Conservation (phyloP, 495 filamentous ascomycete species). For the Tuber calosporum region DNA sequence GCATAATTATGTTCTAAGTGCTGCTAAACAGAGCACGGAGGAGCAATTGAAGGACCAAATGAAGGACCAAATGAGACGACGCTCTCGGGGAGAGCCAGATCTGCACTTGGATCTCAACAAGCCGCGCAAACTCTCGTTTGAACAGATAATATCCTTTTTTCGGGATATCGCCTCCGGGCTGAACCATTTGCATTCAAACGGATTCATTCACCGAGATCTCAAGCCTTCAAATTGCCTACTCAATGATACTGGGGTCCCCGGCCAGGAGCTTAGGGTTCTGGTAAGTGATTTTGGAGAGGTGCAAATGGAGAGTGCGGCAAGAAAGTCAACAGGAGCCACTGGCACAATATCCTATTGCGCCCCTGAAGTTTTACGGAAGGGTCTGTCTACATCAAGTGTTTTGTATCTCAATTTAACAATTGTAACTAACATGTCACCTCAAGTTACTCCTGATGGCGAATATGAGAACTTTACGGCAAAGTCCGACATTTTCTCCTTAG, state of each 20-base stretch:
- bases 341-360: slow-evolving; percentile 97
- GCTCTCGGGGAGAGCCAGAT: slow-evolving; percentile 60
- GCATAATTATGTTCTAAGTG: slow-evolving; percentile 70
- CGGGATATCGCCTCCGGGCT: slow-evolving; percentile 89
- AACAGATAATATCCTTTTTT: slow-evolving; percentile 95
- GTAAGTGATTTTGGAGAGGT: slow-evolving; percentile 98
- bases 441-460: slow-evolving; percentile 55
- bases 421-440: slow-evolving; percentile 41
- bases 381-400: slow-evolving; percentile 11
- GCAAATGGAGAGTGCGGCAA: slow-evolving; percentile 67
- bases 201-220: slow-evolving; percentile 91
- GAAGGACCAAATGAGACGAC: slow-evolving; percentile 72
- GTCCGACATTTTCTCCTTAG: slow-evolving; percentile 91
- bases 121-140: slow-evolving; percentile 65
- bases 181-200: slow-evolving; percentile 81
- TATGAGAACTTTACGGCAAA: slow-evolving; percentile 92
- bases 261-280: slow-evolving; percentile 59
- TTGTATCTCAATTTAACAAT: neutral
- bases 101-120: slow-evolving; percentile 47
- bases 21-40: slow-evolving; percentile 57
- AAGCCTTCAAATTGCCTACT: slow-evolving; percentile 96
- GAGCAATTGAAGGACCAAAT: slow-evolving; percentile 82
- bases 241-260: slow-evolving; percentile 40
- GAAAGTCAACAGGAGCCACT: slow-evolving; percentile 84
- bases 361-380: slow-evolving; percentile 75